phyloP scores from a whole-genome alignment of 1,284 basidiomycete species.

The Cutaneotrichosporon cutaneum region DNA sequence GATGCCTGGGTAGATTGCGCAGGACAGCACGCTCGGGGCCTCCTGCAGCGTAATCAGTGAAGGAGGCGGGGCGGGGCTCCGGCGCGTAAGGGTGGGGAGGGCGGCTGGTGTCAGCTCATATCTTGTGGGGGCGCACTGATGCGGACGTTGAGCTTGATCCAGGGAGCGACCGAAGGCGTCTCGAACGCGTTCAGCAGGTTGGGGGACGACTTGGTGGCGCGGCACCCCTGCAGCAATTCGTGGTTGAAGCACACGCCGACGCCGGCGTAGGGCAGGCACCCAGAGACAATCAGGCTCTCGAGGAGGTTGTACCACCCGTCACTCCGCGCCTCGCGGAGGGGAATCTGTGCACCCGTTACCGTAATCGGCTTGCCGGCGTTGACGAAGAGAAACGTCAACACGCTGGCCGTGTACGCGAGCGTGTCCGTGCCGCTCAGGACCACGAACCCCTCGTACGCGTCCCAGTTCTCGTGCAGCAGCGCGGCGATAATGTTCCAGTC shows the following conservation, averaged over 20 bases:
- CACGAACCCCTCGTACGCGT: constrained; percentile 47
- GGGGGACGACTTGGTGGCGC: constrained; percentile 45
- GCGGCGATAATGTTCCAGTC: constrained; percentile 50
- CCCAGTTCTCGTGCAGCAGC: constrained; percentile 46
- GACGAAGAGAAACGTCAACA: constrained; percentile 48
- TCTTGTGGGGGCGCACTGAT: constrained; percentile 38
- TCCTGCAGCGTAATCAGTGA: constrained; percentile 37
- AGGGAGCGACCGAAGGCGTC: constrained; percentile 41
- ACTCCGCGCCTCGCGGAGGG: constrained; percentile 41
- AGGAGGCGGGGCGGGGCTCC: constrained; percentile 26
- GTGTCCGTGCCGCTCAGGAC: constrained; percentile 50
- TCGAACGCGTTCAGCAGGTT: constrained; percentile 46
- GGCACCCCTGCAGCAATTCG: constrained; percentile 37
- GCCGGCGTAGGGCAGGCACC: constrained; percentile 43
- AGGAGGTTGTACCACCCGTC: constrained; percentile 51
- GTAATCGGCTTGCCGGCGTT: constrained; percentile 48
- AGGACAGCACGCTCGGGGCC: constrained; percentile 35
- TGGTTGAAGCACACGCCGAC: constrained; percentile 50
- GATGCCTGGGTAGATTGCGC: constrained; percentile 44
- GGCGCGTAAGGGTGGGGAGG: constrained; percentile 25
- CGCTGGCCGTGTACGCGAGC: constrained; percentile 47
- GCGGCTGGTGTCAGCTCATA: constrained; percentile 18
- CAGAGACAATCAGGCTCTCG: constrained; percentile 45
- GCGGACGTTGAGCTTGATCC: constrained; percentile 50
- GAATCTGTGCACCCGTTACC: constrained; percentile 50